Evolutionary conservation across 1,284 basidiomycete species (phyloP), one percentile per base, ranked within the genome.

Genomic region (Trichosporon sp.): DNA sequence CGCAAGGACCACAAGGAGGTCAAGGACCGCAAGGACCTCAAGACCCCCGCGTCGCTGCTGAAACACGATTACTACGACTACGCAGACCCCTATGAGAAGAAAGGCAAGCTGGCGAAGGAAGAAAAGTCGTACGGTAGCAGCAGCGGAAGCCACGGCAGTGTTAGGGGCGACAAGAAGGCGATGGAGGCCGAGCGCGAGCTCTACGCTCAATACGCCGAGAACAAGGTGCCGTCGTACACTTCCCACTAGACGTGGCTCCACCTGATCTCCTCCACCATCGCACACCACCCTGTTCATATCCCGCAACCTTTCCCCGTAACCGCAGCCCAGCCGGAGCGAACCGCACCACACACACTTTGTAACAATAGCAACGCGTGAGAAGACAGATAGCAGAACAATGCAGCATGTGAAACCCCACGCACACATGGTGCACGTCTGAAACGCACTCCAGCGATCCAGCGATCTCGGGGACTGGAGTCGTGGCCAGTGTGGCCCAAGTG

Each of bases 111-210:
- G 19, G 32, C 26, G 12, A 59, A 26, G 54, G 26, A 26, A 26
- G 26, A 14, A 2, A 32, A 31, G 12, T 11, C 21, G 26, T 26
- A 26, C 7, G 11, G 26, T 3, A 11, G 7, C 54, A 56, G 54
- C 54, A 19, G 19, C 54, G 54, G 54, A 56, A 21, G 10, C 21
- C 35, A 37, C 35, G 35, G 35, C 35, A 21, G 51, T 7, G 11
- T 31, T 19, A 59, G 31, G 54, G 26, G 54, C 26, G 54, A 31
- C 54, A 31, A 59, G 54, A 31, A 31, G 54, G 26, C 21, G 21
- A 59, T 59, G 26, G 54, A 59, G 54, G 21, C 54, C 31, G 54
- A 59, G 31, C 54, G 54, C 31, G 54, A 59, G 54, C 54, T 59
- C 10, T 59, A 59, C 54, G 11, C 10, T 19, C 26, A 59, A 10